Evolutionary conservation across 1,139 yeast genomes (phyloP).

Genomic region (Candida glucosophila): DNA sequence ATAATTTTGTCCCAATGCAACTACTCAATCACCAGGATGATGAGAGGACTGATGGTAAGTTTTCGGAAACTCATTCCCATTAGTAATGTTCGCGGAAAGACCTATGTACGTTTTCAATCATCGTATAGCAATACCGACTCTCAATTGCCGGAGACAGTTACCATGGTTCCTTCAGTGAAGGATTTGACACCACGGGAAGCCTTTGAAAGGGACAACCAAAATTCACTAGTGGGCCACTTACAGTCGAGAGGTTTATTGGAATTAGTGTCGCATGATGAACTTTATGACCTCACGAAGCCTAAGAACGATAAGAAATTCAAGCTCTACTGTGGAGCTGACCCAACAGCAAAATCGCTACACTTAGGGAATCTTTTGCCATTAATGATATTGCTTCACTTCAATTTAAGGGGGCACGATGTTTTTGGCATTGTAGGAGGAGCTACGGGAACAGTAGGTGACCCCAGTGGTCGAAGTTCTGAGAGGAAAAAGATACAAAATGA

Average conservation of each 20-base stretch:
- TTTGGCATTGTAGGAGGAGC: constrained; percentile 95
- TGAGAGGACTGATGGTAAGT: no score
- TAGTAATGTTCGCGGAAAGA: no score
- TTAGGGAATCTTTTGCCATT: constrained; percentile 85
- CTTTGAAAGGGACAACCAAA: constrained; percentile 21
- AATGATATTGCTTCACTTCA: constrained; percentile 76
- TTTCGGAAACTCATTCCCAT: no score
- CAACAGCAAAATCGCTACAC: constrained; percentile 84
- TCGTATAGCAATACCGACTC: no score
- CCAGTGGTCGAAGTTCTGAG: constrained; percentile 83
- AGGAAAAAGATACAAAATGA: constrained; percentile 47
- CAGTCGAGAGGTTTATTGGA: constrained; percentile 41
- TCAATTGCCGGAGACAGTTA: no score
- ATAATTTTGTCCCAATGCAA: no score
- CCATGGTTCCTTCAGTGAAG: constrained; percentile 29
- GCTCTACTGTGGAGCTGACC: constrained; percentile 93
- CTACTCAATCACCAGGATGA: no score
- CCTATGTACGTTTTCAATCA: no score
- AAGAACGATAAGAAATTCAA: constrained; percentile 33
- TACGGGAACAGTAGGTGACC: constrained; percentile 95
- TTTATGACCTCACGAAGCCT: constrained; percentile 29
- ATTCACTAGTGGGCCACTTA: constrained; percentile 37
- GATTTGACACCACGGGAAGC: constrained; percentile 18
- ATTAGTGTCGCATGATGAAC: constrained; percentile 37
- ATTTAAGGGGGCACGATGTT: constrained; percentile 74